Percentiles rank a stretch among this genome's conserved stretches.
phyloP scores from a whole-genome alignment of 768 basidiomycete genomes.

The Pulveroboletus sp. region DNA sequence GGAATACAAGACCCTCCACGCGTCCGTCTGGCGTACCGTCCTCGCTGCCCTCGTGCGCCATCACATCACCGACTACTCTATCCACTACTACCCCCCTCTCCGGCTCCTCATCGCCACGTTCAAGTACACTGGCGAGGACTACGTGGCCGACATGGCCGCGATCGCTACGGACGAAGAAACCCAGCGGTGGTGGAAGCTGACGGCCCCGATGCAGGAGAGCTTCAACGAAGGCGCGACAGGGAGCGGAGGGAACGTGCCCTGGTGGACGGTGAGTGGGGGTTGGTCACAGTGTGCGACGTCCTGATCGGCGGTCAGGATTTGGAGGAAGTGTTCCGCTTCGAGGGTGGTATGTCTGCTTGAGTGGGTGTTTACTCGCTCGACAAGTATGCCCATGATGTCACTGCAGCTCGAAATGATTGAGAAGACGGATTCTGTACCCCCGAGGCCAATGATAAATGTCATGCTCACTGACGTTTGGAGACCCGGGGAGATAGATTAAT shows the following conservation, averaged over 20 bases:
- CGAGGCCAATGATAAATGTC: too few relatives aligned
- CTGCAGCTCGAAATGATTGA: too few relatives aligned
- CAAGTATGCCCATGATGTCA: too few relatives aligned
- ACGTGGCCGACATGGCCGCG: conserved; percentile 58
- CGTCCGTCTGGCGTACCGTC: conserved; percentile 64
- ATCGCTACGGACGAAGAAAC: conserved; percentile 66
- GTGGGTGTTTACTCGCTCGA: too few relatives aligned
- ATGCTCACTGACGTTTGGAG: too few relatives aligned
- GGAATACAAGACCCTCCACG: conserved; percentile 58
- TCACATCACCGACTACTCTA: conserved; percentile 73
- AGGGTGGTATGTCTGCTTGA: conserved; percentile 33
- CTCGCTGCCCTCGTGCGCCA: conserved; percentile 57
- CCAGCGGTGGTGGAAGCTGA: conserved; percentile 70
- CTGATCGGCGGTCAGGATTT: conserved; percentile 35
- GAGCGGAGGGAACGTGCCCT: conserved; percentile 63
- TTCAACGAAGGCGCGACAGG: conserved; percentile 67
- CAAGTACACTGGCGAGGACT: conserved; percentile 68
- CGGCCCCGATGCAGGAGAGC: conserved; percentile 75
- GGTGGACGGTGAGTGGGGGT: conserved; percentile 54
- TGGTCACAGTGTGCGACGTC: not conserved
- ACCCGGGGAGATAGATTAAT: too few relatives aligned
- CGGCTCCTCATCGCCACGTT: conserved; percentile 74
- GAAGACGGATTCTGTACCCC: too few relatives aligned
- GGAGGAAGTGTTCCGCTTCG: conserved; percentile 72
- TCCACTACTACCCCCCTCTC: conserved; percentile 60